A percentile compares a stretch with the other conserved stretches of the same genome.
Evolutionary conservation across 495 filamentous ascomycete genomes (phyloP).

Genomic region (Neurospora sublineolata): DNA sequence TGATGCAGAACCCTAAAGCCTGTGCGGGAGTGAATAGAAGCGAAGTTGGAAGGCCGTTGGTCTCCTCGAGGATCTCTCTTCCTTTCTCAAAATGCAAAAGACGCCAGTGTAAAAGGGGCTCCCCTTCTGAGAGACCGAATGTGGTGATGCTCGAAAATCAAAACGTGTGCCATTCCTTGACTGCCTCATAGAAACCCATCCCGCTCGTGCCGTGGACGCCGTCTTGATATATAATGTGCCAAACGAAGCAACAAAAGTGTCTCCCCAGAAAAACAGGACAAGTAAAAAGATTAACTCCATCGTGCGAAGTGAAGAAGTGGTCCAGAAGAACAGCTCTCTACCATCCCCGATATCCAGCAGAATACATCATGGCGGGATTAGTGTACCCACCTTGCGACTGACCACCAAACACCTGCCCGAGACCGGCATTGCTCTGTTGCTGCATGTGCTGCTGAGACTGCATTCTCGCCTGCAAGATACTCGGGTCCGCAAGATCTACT

Average conservation of each 20-base stretch:
- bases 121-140: slow-evolving; percentile 7
- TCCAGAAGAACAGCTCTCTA: slow-evolving; percentile 30
- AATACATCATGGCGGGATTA: slow-evolving; percentile 81
- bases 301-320: slow-evolving; percentile 1
- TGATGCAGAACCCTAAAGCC: slow-evolving; percentile 14
- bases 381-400: slow-evolving; percentile 99
- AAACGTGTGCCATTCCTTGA: slow-evolving; percentile 8
- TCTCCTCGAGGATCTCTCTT: not conserved
- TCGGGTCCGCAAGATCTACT: slow-evolving; percentile 99
- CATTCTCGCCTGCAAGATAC: slow-evolving; percentile 96
- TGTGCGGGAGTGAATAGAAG: slow-evolving; percentile 1
- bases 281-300: slow-evolving; percentile 9
- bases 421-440: slow-evolving; percentile 58
- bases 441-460: slow-evolving; percentile 80
- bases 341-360: slow-evolving; percentile 61
- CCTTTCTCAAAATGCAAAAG: slow-evolving; percentile 19
- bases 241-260: slow-evolving; percentile 16
- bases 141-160: slow-evolving; percentile 15
- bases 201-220: slow-evolving; percentile 16
- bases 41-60: not conserved
- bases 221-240: slow-evolving; percentile 25
- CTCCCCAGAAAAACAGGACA: slow-evolving; percentile 7
- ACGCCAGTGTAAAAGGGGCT: slow-evolving; percentile 18
- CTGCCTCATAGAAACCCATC: slow-evolving; percentile 9
- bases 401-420: slow-evolving; percentile 79